These are phyloP conservation scores for Annona squamosa DNA, from an alignment of 164 flowering plant species.

Conservation along the genomic window DNA sequence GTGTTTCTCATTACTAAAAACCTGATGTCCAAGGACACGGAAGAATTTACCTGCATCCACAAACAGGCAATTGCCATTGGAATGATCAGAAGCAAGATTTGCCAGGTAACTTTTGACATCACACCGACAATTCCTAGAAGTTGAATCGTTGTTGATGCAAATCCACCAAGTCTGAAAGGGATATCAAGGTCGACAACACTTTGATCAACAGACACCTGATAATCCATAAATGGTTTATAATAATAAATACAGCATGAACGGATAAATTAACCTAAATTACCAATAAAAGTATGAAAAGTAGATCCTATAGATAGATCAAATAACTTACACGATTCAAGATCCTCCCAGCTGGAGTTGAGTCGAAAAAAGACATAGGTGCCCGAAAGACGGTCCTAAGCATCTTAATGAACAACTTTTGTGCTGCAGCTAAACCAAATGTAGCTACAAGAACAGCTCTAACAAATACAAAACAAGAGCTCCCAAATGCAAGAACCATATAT, in stretches of 20 bases:
- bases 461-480: conserved; percentile 90
- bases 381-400: conserved; percentile 81
- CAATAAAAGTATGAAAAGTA: conserved; percentile 1
- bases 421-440: conserved; percentile 90
- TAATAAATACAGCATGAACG: background rate
- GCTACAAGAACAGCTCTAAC: conserved; percentile 93
- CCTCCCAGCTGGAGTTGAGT: conserved; percentile 94
- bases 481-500: conserved; percentile 95
- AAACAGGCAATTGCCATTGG: conserved; percentile 96
- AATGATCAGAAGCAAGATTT: conserved; percentile 82
- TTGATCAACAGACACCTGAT: conserved; percentile 96
- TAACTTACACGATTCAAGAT: conserved; percentile 90
- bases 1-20: no score
- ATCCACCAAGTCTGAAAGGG: conserved; percentile 98
- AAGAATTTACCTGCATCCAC: conserved; percentile 90
- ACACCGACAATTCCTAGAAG: conserved; percentile 95
- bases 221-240: conserved; percentile 15
- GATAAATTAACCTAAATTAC: background rate
- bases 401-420: conserved; percentile 79
- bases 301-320: conserved; percentile 10
- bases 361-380: conserved; percentile 98
- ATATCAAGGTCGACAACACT: conserved; percentile 99
- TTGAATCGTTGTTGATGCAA: conserved; percentile 95
- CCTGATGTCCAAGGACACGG: background rate
- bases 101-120: conserved; percentile 95